phyloP scores from a whole-genome alignment of 371 early-diverging fungal genomes.

The Mucor lusitanicus region DNA sequence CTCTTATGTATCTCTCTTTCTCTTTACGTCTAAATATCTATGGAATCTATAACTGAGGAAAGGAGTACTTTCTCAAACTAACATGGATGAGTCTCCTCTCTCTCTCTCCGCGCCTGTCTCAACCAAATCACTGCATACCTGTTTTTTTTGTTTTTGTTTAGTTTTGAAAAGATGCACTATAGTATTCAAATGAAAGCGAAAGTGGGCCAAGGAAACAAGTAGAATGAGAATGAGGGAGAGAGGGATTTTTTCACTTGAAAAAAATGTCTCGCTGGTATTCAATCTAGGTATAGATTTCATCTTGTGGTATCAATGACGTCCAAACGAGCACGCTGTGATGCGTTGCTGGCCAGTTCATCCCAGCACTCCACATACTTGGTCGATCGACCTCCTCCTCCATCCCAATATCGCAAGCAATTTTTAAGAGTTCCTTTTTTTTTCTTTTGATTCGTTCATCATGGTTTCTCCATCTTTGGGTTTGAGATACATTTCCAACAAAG shows the following conservation, averaged over 20 bases:
- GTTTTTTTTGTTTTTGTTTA: neutral
- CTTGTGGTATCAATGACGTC: neutral
- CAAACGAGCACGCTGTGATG: neutral
- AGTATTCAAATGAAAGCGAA: neutral
- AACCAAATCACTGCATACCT: neutral
- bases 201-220: neutral
- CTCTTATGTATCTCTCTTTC: neutral
- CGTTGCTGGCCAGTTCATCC: neutral
- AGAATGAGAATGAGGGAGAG: no score
- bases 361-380: neutral
- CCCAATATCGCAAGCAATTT: neutral
- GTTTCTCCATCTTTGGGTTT: neutral
- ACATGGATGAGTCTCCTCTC: neutral
- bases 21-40: neutral
- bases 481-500: constrained; percentile 15
- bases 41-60: neutral
- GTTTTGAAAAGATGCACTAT: neutral
- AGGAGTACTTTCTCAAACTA: neutral
- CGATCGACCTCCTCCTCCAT: neutral
- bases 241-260: neutral
- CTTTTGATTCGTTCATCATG: neutral
- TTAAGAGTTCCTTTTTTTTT: neutral
- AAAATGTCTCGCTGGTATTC: neutral
- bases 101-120: neutral
- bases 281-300: neutral